Evolutionary conservation across 2,329 filamentous ascomycete species (phyloP).

Genomic region (Cercospora sp.): DNA sequence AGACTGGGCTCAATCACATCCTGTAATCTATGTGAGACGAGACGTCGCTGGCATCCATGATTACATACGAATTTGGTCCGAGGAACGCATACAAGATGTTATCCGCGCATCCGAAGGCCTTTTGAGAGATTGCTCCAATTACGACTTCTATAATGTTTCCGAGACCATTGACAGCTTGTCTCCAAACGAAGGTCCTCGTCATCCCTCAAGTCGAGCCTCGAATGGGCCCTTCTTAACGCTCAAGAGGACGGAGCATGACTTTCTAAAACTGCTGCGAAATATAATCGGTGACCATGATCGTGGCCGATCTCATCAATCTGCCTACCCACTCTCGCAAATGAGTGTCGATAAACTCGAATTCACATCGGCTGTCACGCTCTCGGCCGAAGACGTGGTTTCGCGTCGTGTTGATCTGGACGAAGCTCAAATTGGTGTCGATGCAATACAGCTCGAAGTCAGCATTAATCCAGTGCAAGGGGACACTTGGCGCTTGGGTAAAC

Average conservation of each 20-base stretch:
- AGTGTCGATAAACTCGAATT: constrained; percentile 61
- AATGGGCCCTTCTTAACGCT: constrained; percentile 64
- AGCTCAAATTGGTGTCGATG: constrained; percentile 66
- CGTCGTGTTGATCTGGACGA: constrained; percentile 61
- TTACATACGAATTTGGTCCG: constrained; percentile 57
- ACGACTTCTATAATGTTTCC: constrained; percentile 75
- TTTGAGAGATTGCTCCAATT: constrained; percentile 67
- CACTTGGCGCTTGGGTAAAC: constrained; percentile 26
- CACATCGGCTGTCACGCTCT: constrained; percentile 66
- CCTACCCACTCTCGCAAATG: constrained; percentile 64
- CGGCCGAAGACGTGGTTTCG: constrained; percentile 57
- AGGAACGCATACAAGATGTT: constrained; percentile 58
- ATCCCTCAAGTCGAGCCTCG: constrained; percentile 35
- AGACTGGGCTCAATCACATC: constrained; percentile 63
- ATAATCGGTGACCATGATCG: constrained; percentile 57
- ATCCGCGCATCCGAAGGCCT: constrained; percentile 59
- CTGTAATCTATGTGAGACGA: constrained; percentile 69
- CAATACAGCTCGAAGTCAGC: constrained; percentile 58
- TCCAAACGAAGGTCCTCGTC: constrained; percentile 26
- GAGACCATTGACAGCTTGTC: constrained; percentile 45
- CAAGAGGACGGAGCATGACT: constrained; percentile 68
- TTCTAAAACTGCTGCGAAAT: constrained; percentile 66
- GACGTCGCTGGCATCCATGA: constrained; percentile 64
- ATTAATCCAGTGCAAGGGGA: constrained; percentile 20
- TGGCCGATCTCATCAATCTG: constrained; percentile 59